Evolutionary conservation across 2,329 filamentous ascomycete species (phyloP), one percentile per base, ranked within the genome.

Genomic region (Daldinia eschscholtzii): DNA sequence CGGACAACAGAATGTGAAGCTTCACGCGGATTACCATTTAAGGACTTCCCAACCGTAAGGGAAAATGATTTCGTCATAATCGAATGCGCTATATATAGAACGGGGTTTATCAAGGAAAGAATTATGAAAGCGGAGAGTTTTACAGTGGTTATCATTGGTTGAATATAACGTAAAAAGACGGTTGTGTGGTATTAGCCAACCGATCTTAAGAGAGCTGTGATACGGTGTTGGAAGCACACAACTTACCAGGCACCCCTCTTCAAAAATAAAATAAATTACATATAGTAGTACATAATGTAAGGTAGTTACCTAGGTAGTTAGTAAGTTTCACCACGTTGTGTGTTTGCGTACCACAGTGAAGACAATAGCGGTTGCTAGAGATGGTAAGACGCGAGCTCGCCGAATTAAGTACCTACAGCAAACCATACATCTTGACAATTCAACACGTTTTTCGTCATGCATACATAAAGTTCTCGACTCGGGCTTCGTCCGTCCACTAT

Each of bases 321-420:
- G 18, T 20, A 37, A 55, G 52, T 55, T 37, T 55, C 6, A 37
- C 52, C 26, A 58, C 23, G 50, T 62, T 55, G 37, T 42, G 15
- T 58, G 48, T 55, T 50, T 66, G 59, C 46, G 33, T 48, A 63
- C 42, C 35, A 20, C 18, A 55, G 4, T 20, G 30, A 55, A 23
- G 26, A 28, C n/a, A 57, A 42, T 61, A 55, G 26, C 35, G 46
- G 57, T 56, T n/a, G 18, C 28, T 30, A 56, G 12, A 12, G 20
- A 55, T 35, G 12, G 23, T 30, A 4, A 55, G 52, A 35, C 52
- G 52, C 18, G 23, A 55, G n/a, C 30, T 23, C 4, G 52, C 52
- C 52, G 46, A 52, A 52, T 52, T 30, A 55, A 23, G 52, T 48
- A 65, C 56, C 42, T 62, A 55, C 60, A 52, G 46, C 52, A 55